phyloP scores from a whole-genome alignment of 441 rosid species.

The Breynia disticha region DNA sequence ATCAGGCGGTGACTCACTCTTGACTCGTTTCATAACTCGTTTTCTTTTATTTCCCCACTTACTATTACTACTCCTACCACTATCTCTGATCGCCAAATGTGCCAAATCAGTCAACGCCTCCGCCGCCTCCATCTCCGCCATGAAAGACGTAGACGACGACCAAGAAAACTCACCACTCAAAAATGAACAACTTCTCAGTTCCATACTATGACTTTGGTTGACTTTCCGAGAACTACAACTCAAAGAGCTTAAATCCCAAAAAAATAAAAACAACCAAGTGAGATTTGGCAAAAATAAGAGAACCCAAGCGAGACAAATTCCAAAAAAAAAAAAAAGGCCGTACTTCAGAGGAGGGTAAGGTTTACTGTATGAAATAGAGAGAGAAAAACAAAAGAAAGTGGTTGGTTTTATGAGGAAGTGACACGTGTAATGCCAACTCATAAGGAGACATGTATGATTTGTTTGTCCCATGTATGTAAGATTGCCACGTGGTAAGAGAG shows the following conservation, averaged over 20 bases:
- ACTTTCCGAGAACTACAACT: no score
- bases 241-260: constrained; percentile 5
- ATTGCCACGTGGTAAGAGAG: constrained; percentile 48
- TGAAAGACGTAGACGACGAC: constrained; percentile 7
- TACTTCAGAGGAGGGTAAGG: constrained; percentile 6
- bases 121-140: constrained; percentile 93
- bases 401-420: constrained; percentile 17
- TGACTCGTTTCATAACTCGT: constrained; percentile 55
- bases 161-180: constrained; percentile 19
- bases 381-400: constrained; percentile 6
- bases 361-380: constrained; percentile 11
- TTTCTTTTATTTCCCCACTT: constrained; percentile 61
- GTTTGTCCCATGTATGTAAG: constrained; percentile 36
- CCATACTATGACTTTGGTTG: no score
- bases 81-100: constrained; percentile 40
- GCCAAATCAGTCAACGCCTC: constrained; percentile 82
- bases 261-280: no score
- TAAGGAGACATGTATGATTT: constrained; percentile 22
- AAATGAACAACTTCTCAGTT: constrained; percentile 22
- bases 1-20: constrained; percentile 46
- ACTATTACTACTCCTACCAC: constrained; percentile 26
- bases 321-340: no score
- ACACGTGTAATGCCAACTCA: constrained; percentile 61
- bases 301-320: no score
- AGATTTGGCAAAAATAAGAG: no score